These are phyloP conservation scores for Corymbia citriodora DNA, from an alignment of 441 rosid species.

Conservation along the genomic window DNA sequence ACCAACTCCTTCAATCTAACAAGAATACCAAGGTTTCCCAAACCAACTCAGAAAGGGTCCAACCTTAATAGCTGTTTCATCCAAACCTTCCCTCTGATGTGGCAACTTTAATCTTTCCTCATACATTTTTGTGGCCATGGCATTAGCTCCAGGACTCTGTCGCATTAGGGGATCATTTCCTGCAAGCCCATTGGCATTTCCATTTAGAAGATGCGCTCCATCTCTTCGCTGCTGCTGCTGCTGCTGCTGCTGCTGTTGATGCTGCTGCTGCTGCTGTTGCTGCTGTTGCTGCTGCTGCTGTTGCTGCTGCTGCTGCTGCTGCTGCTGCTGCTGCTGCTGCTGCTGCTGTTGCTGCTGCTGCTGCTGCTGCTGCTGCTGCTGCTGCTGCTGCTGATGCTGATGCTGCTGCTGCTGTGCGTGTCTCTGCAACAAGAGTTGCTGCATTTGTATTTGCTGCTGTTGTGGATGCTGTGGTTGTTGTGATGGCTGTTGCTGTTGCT, in stretches of 20 bases:
- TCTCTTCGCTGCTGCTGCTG: constrained; percentile 64
- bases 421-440: constrained; percentile 37
- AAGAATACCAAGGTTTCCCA: not conserved
- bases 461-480: constrained; percentile 61
- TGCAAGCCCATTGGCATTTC: constrained; percentile 57
- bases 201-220: constrained; percentile 62
- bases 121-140: constrained; percentile 70
- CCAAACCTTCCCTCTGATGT: constrained; percentile 67
- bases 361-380: not conserved
- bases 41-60: not conserved
- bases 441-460: constrained; percentile 65
- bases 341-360: constrained; percentile 2
- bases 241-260: constrained; percentile 2
- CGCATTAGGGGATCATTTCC: constrained; percentile 67
- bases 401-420: constrained; percentile 46
- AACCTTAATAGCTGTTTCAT: constrained; percentile 78
- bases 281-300: constrained; percentile 20
- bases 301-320: not conserved
- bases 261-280: constrained; percentile 1
- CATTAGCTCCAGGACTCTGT: constrained; percentile 71
- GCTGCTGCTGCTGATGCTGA: constrained; percentile 52
- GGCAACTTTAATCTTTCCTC: constrained; percentile 82
- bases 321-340: not conserved
- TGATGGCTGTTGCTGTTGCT: constrained; percentile 31
- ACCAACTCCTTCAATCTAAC: not conserved